These are phyloP conservation scores for Erythrobasidium hasegawianum DNA, from an alignment of 1,284 basidiomycete genomes.

Conservation along the genomic window DNA sequence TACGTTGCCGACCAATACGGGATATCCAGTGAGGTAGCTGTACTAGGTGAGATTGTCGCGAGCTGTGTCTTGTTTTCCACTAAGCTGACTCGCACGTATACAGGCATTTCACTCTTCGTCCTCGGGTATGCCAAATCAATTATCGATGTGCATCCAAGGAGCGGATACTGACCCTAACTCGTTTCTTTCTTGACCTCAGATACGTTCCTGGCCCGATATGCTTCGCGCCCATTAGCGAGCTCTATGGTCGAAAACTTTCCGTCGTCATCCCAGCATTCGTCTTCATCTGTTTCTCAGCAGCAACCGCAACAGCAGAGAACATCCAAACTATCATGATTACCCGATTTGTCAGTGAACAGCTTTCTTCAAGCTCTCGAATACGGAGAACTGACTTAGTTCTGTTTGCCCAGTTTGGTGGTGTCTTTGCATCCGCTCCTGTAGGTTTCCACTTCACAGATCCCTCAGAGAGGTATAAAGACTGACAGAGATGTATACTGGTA, in stretches of 20 bases:
- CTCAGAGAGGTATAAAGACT: no score
- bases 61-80: no score
- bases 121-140: conserved; percentile 67
- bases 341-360: conserved; percentile 39
- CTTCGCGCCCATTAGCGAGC: conserved; percentile 60
- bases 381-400: background rate
- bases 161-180: no score
- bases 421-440: conserved; percentile 42
- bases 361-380: background rate
- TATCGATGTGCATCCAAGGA: no score
- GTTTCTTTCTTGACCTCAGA: no score
- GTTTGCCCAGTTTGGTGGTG: conserved; percentile 38
- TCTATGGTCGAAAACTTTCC: conserved; percentile 53
- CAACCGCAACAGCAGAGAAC: conserved; percentile 62
- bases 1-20: conserved; percentile 59
- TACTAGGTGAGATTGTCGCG: conserved; percentile 51
- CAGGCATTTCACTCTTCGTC: conserved; percentile 59
- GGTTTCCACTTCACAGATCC: background rate
- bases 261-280: conserved; percentile 59
- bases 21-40: conserved; percentile 58
- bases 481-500: background rate
- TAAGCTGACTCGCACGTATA: no score
- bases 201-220: conserved; percentile 55
- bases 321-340: conserved; percentile 52
- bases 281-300: conserved; percentile 57